These are phyloP conservation scores for Golubevia sp. DNA, from an alignment of 1,284 basidiomycete species.

Conservation along the genomic window DNA sequence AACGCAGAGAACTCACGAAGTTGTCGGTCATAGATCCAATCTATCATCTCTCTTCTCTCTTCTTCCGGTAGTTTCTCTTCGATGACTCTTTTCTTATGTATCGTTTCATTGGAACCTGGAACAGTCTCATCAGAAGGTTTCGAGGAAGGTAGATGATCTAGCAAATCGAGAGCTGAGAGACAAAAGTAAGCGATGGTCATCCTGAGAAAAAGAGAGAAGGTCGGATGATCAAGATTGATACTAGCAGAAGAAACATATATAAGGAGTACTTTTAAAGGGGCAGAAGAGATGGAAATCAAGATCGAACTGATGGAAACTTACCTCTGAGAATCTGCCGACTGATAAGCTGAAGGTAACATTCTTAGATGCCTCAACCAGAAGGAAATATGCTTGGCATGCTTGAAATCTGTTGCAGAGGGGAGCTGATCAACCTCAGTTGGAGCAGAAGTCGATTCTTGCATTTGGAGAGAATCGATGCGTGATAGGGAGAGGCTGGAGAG, in stretches of 20 bases:
- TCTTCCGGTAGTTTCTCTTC: constrained; percentile 11
- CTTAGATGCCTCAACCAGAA: constrained; percentile 47
- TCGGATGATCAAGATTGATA: too few species aligned
- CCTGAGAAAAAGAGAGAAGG: constrained; percentile 5
- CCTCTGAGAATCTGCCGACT: constrained; percentile 46
- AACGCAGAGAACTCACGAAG: constrained; percentile 59
- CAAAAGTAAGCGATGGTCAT: constrained; percentile 57
- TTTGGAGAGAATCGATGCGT: too few species aligned
- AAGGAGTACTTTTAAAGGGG: neutral
- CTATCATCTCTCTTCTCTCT: constrained; percentile 33
- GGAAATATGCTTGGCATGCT: constrained; percentile 26
- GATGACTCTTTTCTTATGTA: neutral
- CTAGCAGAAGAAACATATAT: neutral
- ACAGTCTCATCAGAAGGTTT: too few species aligned
- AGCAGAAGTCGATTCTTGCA: too few species aligned
- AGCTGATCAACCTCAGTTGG: too few species aligned
- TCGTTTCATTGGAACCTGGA: too few species aligned
- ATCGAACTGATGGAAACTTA: constrained; percentile 1
- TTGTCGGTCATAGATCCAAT: constrained; percentile 88
- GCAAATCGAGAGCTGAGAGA: constrained; percentile 41
- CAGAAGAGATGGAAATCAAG: neutral
- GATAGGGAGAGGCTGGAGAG: too few species aligned
- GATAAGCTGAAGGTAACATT: constrained; percentile 45
- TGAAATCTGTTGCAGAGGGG: neutral
- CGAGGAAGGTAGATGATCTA: constrained; percentile 5